Base-by-base conservation (phyloP, 176 grass and related monocot species). In the Zoysia japonica region DNA sequence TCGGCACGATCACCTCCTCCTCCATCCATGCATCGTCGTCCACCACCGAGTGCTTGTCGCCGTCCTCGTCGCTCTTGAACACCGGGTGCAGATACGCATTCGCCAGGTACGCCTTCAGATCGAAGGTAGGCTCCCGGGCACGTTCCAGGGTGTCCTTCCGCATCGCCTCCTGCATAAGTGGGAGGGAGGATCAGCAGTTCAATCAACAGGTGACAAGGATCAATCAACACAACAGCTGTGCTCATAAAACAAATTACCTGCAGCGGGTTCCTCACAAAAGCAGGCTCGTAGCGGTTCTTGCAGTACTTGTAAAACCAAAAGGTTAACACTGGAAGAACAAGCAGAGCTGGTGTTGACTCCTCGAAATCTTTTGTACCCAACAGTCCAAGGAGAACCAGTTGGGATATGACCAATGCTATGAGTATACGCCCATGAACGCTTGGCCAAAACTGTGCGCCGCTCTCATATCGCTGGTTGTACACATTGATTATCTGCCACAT, bases 391-490 rank as follows among this genome's bases (percentile, higher is more conserved):
- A 99, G 86, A 71, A 93, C 42, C 85, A 99, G 74, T 62, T 99
- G 96, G 2, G 96, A 94, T 79, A 94, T 76, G 2, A 95, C 61
- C 84, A 99, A 72, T 15, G 92, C 96, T 52, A 40, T 52, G 42
- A 95, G 86, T 65, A 99, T 91, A 28, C 92, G 96, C 3, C 72
- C 57, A 74, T 99, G 96, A 20, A 99, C 96, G 9, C 87, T 92
- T 52, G 96, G 96, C 96, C 96, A 99, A 56, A 99, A 99, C 69
- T 91, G 92, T 5, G 90, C 96, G 0, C 74, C 92, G 0, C 92
- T 99, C 75, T 99, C 96, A 37, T 99, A 99, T 72, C 77, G 88
- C 79, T 99, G 96, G 50, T 95, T 86, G 88, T 99, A 99, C 17
- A 99, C 96, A 49, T 99, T 99, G 66, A 99, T 99, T 71, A 99